Evolutionary conservation across 192 early-diverging fungal species (phyloP), one percentile per base, ranked within the genome.

Genomic region (Physocladia obscura): DNA sequence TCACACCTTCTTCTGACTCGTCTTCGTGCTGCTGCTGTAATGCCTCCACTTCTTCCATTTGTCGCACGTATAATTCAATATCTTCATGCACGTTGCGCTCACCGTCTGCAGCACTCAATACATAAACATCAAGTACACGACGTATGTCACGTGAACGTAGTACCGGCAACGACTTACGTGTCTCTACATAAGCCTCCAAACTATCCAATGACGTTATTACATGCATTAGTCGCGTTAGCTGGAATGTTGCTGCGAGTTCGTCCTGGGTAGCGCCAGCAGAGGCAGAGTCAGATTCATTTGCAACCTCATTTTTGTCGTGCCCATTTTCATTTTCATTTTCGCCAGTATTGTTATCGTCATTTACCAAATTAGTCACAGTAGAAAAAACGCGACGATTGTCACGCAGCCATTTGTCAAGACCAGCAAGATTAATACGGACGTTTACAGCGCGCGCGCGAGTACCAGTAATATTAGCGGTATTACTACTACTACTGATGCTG

Each of bases 341-440:
- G n/a, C 11, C 40, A 44, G 40, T n/a, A n/a, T 13, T 8, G 40
- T 44, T 44, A 44, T 44, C 40, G 40, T 44, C 40, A n/a, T 44
- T n/a, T 13, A 8, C 40, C 8, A 13, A 8, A 13, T 44, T 8
- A 8, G 40, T 13, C n/a, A 44, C 40, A 44, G 40, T 44, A 44
- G 40, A n/a, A 8, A 44, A 13, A 44, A 13, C 40, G 40, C 40
- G 40, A 15, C 35, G 17, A 27, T 90, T 84, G 29, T 84, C 70
- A 31, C 90, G 87, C 21, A 93, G 85, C 95, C 95, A 97, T 51
- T 94, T 92, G 60, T 90, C 91, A 13, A 95, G 60, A 26, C 84
- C 79, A 5, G 88, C 87, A 36, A 94, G 59, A 69, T 95, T 98
- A 79, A 95, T 87, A n/a, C 91, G 89, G 8, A 94, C 87, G 75